A percentile compares a stretch with the other conserved stretches of the same genome.
phyloP scores from a whole-genome alignment of 352 stramenopile genomes.

The Thalassiosira ordinaria region DNA sequence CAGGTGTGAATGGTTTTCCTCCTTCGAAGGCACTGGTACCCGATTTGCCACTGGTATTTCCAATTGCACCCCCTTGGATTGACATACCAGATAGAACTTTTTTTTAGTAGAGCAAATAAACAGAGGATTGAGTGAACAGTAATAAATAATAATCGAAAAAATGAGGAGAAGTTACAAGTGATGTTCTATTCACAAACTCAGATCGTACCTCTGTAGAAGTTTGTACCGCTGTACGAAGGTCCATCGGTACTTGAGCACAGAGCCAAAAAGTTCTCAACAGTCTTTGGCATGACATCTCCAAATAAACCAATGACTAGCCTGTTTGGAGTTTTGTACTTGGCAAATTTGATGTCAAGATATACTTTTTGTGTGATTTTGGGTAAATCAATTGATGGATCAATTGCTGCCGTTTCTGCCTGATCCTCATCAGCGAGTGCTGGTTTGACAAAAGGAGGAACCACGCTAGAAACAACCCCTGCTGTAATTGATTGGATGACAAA shows the following conservation, averaged over 20 bases:
- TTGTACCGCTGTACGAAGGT: conserved; percentile 57
- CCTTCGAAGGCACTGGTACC: conserved; percentile 39
- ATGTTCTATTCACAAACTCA: not conserved
- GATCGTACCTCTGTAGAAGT: conserved; percentile 68
- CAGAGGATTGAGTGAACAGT: too few relatives aligned
- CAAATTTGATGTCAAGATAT: conserved; percentile 75
- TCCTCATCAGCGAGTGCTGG: conserved; percentile 7
- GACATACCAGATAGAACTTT: conserved; percentile 57
- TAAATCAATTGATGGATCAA: conserved; percentile 60
- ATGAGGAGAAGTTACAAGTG: too few relatives aligned
- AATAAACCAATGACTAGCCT: conserved; percentile 74
- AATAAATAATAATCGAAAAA: too few relatives aligned
- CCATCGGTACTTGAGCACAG: conserved; percentile 50
- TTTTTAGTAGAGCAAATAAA: too few relatives aligned
- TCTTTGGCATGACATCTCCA: conserved; percentile 69
- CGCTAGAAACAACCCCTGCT: not conserved
- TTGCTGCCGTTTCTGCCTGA: not conserved
- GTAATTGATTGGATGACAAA: conserved; percentile 24
- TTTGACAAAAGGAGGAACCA: not conserved
- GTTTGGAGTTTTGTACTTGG: conserved; percentile 41
- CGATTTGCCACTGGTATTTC: conserved; percentile 54
- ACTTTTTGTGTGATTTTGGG: conserved; percentile 71
- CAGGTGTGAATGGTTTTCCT: conserved; percentile 60
- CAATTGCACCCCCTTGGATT: conserved; percentile 75
- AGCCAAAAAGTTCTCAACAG: conserved; percentile 67